Percentiles rank a stretch among this genome's conserved stretches.
phyloP scores from a whole-genome alignment of 2,329 filamentous ascomycete species.

The Paecilomyces variotii region DNA sequence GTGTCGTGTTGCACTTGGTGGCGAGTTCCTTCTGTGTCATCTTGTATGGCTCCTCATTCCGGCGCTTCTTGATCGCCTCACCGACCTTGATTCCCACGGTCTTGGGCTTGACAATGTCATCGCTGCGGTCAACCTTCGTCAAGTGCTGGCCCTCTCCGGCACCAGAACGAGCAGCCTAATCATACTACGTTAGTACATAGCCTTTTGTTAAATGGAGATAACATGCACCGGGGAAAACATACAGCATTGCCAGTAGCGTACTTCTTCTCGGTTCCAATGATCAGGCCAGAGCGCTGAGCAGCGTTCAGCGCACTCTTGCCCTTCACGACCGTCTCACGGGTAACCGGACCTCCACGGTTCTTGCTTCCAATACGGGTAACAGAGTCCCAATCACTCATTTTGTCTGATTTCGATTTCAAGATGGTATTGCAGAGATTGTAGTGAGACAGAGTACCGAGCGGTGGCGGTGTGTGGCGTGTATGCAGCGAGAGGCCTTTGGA shows the following conservation, averaged over 20 bases:
- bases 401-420: slow-evolving; percentile 9
- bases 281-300: slow-evolving; percentile 68
- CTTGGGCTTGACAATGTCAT: slow-evolving; percentile 97
- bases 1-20: slow-evolving; percentile 81
- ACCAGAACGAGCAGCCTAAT: slow-evolving; percentile 37
- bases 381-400: slow-evolving; percentile 74
- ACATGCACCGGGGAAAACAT: slow-evolving; percentile 33
- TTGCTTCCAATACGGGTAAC: slow-evolving; percentile 93
- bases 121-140: slow-evolving; percentile 93
- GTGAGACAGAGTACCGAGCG: not conserved
- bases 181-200: slow-evolving; percentile 7
- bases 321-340: slow-evolving; percentile 81
- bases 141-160: slow-evolving; percentile 80
- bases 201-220: slow-evolving; percentile 1
- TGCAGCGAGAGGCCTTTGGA: not conserved
- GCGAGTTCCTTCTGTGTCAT: slow-evolving; percentile 90
- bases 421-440: not conserved
- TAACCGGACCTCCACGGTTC: slow-evolving; percentile 55
- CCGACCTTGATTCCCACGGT: slow-evolving; percentile 75
- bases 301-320: slow-evolving; percentile 82
- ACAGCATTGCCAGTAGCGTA: slow-evolving; percentile 68
- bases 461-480: not conserved
- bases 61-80: slow-evolving; percentile 70
- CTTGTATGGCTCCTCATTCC: slow-evolving; percentile 77
- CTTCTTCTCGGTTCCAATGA: slow-evolving; percentile 91